Conservation (phyloP, 805 yeast species). For the Candida bentonensis region DNA sequence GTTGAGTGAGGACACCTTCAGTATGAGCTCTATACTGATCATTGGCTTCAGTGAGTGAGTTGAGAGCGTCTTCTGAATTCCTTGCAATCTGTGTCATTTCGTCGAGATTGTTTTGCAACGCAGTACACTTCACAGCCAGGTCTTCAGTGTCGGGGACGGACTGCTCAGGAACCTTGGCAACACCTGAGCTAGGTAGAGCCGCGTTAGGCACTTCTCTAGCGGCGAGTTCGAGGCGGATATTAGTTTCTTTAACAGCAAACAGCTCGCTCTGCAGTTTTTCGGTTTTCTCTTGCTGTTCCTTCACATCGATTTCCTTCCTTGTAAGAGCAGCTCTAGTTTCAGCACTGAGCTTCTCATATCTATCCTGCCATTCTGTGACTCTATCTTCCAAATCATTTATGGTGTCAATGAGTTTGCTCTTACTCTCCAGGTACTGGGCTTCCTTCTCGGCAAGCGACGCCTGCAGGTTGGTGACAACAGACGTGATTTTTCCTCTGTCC, state of each 20-base stretch:
- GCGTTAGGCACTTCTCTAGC: neutral
- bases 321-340: constrained; percentile 39
- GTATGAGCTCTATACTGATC: neutral
- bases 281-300: constrained; percentile 45
- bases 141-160: neutral
- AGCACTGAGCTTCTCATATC: constrained; percentile 30
- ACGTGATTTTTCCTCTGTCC: constrained; percentile 47
- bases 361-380: constrained; percentile 29
- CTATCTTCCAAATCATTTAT: constrained; percentile 36
- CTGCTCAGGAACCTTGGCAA: neutral
- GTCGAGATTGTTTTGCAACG: neutral
- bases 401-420: constrained; percentile 34
- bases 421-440: constrained; percentile 26
- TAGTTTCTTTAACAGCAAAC: neutral
- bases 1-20: neutral
- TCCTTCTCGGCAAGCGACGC: constrained; percentile 33
- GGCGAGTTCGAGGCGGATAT: neutral
- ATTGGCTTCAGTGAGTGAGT: neutral
- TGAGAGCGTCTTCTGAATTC: neutral
- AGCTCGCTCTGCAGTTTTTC: constrained; percentile 27
- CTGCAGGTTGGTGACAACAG: constrained; percentile 47
- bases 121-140: neutral
- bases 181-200: neutral
- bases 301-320: constrained; percentile 42
- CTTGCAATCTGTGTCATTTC: constrained; percentile 1